Evolutionary conservation across 2,329 filamentous ascomycete species (phyloP), one percentile per base, ranked within the genome.

Genomic region (Elsinoe fawcettii): DNA sequence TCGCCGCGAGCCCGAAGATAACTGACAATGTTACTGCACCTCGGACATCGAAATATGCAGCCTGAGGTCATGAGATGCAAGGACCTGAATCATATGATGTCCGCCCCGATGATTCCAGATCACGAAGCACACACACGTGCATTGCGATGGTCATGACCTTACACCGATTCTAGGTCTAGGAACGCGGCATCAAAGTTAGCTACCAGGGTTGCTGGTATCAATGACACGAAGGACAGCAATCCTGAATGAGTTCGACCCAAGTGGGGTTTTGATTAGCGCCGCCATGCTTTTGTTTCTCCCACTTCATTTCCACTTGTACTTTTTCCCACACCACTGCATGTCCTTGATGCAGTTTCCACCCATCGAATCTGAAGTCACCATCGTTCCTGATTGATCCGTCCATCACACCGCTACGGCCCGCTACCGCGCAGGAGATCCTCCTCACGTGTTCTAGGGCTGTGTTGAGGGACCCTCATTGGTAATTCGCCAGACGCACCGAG

Each of bases 331-430:
- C 49, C 32, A 53, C 49, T 39, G 49, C 32, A 39, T 37, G 12
- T 46, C 41, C 41, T 23, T n/a, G 7, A 25, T 39, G 16, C 32
- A 39, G 14, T 30, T 20, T 16, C 16, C 30, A 53, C 32, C 20
- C 49, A 53, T 37, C 34, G 12, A 25, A 39, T 22, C 32, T n/a
- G 18, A 20, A n/a, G 34, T 30, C 25, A 23, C 16, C 18, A 34
- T 37, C 32, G 49, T 36, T 14, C 49, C 32, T 53, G 49, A 39
- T 53, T 37, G 32, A 25, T 7, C 7, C 8, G 30, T 25, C 34
- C 30, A 39, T 53, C 49, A 53, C 49, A 39, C 49, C 49, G 49
- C 49, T 53, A 36, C 49, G 49, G 49, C 12, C 49, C 49, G 49
- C 20, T 37, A 16, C 49, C 49, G 49, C 46, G 49, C 49, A 53